These are phyloP conservation scores for Thelonectria olida DNA, from an alignment of 2,329 filamentous ascomycete species.

Conservation along the genomic window DNA sequence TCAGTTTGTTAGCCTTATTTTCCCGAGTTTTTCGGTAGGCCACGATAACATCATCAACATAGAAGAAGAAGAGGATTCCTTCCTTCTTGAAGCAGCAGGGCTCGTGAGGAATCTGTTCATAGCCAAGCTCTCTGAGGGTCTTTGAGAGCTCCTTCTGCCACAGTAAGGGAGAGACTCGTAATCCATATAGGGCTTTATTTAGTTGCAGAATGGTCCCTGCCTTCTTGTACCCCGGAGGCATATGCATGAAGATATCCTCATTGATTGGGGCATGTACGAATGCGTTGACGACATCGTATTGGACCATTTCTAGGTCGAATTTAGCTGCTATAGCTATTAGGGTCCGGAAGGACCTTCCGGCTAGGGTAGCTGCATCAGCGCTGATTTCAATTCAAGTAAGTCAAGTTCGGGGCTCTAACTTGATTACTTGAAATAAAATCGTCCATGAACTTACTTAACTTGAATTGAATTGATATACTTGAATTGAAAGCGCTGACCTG, in stretches of 20 bases:
- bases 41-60: not conserved
- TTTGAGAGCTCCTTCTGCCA: slow-evolving; percentile 4
- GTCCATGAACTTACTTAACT: too few relatives aligned
- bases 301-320: not conserved
- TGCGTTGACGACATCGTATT: not conserved
- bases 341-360: not conserved
- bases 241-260: not conserved
- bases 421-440: too few relatives aligned
- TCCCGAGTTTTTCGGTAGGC: not conserved
- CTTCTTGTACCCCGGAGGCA: not conserved
- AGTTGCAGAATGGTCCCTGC: not conserved
- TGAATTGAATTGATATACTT: too few relatives aligned
- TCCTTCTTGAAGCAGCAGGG: not conserved
- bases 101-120: not conserved
- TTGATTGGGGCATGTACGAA: not conserved
- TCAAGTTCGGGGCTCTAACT: too few relatives aligned
- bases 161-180: not conserved
- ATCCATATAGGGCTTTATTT: slow-evolving; percentile 7
- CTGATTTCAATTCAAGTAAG: too few relatives aligned
- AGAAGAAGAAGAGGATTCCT: slow-evolving; percentile 2
- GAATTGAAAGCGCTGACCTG: too few relatives aligned
- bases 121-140: not conserved
- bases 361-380: not conserved
- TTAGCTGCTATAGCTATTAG: not conserved
- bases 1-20: not conserved